phyloP scores from a whole-genome alignment of 441 rosid genomes.

The Populus hybrid region DNA sequence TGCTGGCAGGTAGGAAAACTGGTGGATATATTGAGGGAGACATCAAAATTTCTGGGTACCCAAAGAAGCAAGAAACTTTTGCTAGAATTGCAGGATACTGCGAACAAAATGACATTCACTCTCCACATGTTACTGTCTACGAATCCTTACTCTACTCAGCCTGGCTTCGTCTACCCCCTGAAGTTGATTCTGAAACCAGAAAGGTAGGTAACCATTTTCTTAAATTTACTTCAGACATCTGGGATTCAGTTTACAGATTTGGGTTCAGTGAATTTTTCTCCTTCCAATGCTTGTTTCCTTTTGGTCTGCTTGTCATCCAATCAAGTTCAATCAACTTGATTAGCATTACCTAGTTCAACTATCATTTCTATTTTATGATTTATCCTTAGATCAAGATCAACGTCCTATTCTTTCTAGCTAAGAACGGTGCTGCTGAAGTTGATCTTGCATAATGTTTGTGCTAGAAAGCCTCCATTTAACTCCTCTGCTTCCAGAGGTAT shows the following conservation, averaged over 20 bases:
- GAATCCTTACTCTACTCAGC: slow-evolving; percentile 52
- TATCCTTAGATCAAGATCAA: not conserved
- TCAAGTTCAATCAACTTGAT: not conserved
- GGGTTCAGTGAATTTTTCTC: not conserved
- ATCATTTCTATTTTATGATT: too few species aligned
- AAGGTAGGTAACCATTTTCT: slow-evolving; percentile 24
- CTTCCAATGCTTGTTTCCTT: not conserved
- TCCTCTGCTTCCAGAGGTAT: too few species aligned
- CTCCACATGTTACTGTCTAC: slow-evolving; percentile 45
- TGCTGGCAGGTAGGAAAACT: slow-evolving; percentile 51
- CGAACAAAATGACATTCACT: slow-evolving; percentile 50
- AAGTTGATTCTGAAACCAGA: slow-evolving; percentile 38
- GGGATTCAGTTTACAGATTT: not conserved
- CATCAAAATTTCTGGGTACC: slow-evolving; percentile 44
- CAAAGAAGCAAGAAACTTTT: slow-evolving; percentile 48
- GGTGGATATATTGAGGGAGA: slow-evolving; percentile 46
- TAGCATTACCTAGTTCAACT: slow-evolving; percentile 15
- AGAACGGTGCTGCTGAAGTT: not conserved
- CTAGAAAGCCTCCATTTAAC: too few species aligned
- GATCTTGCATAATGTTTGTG: not conserved
- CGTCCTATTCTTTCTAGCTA: not conserved
- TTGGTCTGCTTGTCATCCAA: not conserved
- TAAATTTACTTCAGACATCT: not conserved
- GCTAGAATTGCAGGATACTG: slow-evolving; percentile 53
- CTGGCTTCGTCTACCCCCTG: slow-evolving; percentile 45